phyloP scores from a whole-genome alignment of 208 protist genomes.

The Naegleria lovaniensis region DNA sequence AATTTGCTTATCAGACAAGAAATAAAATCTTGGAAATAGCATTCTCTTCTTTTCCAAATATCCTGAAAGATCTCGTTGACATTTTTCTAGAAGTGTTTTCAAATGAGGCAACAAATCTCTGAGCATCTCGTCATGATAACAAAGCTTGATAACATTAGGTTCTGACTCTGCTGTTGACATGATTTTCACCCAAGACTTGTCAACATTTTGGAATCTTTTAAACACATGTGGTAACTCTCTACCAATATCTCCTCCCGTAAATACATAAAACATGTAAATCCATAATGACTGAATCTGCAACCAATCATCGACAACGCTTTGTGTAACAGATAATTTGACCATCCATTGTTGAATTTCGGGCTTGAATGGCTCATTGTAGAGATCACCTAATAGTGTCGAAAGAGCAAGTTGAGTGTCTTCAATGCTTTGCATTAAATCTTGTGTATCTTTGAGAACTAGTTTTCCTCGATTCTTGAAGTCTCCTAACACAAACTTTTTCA shows the following conservation, averaged over 20 bases:
- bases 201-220: constrained; percentile 57
- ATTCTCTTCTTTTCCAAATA: constrained; percentile 69
- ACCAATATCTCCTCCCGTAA: constrained; percentile 57
- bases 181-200: constrained; percentile 64
- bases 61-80: constrained; percentile 61
- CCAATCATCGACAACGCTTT: constrained; percentile 62
- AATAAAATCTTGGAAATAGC: constrained; percentile 82
- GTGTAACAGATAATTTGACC: constrained; percentile 47
- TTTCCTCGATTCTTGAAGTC: constrained; percentile 61
- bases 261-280: constrained; percentile 68
- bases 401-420: constrained; percentile 68
- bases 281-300: constrained; percentile 63
- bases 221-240: constrained; percentile 57
- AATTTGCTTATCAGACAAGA: constrained; percentile 64
- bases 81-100: constrained; percentile 56
- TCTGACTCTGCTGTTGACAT: constrained; percentile 49
- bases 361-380: constrained; percentile 63
- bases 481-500: constrained; percentile 47
- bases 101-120: constrained; percentile 56
- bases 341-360: constrained; percentile 54
- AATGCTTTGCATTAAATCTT: constrained; percentile 35
- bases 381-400: constrained; percentile 50
- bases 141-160: constrained; percentile 50
- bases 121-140: constrained; percentile 49
- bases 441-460: constrained; percentile 52